Evolutionary conservation across 108 stramenopile genomes (phyloP).

Genomic region (Schizochytrium sp.): DNA sequence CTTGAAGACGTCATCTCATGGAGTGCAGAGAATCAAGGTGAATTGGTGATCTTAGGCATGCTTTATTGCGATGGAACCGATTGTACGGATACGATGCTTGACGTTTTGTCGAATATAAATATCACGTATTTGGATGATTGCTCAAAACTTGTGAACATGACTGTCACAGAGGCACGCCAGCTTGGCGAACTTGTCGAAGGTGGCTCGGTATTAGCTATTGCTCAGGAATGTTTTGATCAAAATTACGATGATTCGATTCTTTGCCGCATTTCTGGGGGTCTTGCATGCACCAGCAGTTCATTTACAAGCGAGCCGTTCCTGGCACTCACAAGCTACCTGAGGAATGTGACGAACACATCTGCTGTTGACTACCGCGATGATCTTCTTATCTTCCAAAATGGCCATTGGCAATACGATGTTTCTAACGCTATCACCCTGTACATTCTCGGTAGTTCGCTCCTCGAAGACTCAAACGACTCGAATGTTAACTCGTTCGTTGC

Average conservation of each 20-base stretch:
- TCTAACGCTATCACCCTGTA: not conserved
- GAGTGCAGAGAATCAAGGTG: not conserved
- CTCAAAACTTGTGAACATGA: not conserved
- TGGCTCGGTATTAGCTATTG: not conserved
- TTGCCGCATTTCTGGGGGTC: not conserved
- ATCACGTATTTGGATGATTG: conserved; percentile 9
- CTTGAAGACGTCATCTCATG: conserved; percentile 4
- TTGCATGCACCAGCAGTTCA: not conserved
- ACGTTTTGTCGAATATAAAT: not conserved
- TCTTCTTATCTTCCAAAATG: not conserved
- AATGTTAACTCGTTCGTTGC: not conserved
- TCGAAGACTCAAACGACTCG: not conserved
- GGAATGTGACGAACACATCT: not conserved
- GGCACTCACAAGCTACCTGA: not conserved
- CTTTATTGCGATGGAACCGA: conserved; percentile 31
- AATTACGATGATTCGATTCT: not conserved
- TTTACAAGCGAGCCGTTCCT: not conserved
- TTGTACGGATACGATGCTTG: not conserved
- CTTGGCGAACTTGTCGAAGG: not conserved
- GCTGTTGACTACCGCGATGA: not conserved
- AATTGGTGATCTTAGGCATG: conserved; percentile 42
- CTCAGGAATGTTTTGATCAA: conserved; percentile 25
- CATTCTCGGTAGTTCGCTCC: not conserved
- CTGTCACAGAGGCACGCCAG: conserved; percentile 15
- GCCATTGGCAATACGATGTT: conserved; percentile 15